Evolutionary conservation across 495 filamentous ascomycete species (phyloP).

Genomic region (Penicillium atrosanguineum): DNA sequence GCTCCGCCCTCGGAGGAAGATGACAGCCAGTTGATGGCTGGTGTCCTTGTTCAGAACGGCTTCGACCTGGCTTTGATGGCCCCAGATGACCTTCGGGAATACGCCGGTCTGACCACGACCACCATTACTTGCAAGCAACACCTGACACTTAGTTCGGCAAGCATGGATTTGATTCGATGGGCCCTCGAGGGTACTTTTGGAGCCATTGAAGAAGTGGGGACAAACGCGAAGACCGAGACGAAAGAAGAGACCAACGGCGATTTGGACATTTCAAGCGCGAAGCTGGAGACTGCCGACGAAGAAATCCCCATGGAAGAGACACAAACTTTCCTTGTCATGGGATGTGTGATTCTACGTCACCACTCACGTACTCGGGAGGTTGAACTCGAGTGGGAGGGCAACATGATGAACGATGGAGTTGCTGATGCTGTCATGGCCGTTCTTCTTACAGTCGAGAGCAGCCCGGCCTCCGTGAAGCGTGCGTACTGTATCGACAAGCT

Average conservation of each 20-base stretch:
- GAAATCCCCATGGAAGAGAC: conserved; percentile 43
- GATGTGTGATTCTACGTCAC: conserved; percentile 75
- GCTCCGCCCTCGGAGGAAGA: conserved; percentile 57
- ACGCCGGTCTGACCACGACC: conserved; percentile 90
- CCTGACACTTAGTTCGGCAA: conserved; percentile 79
- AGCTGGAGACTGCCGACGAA: conserved; percentile 49
- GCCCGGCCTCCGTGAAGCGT: conserved; percentile 93
- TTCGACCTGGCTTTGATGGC: conserved; percentile 97
- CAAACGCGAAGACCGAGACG: conserved; percentile 35
- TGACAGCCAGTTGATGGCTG: conserved; percentile 63
- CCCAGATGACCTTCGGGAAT: conserved; percentile 90
- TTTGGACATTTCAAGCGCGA: conserved; percentile 34
- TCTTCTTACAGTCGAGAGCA: conserved; percentile 83
- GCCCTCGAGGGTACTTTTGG: conserved; percentile 93
- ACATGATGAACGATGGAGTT: conserved; percentile 95
- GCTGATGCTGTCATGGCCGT: conserved; percentile 94
- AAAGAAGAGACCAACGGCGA: conserved; percentile 28
- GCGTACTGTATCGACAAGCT: conserved; percentile 24
- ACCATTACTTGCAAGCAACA: conserved; percentile 89
- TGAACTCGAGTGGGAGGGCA: conserved; percentile 95
- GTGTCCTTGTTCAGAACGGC: conserved; percentile 93
- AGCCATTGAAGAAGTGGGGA: conserved; percentile 65
- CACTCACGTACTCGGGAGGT: conserved; percentile 66
- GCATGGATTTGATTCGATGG: conserved; percentile 89
- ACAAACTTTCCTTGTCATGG: conserved; percentile 80